Conservation (phyloP, 805 yeast species). For the Pichia ethanolica region DNA sequence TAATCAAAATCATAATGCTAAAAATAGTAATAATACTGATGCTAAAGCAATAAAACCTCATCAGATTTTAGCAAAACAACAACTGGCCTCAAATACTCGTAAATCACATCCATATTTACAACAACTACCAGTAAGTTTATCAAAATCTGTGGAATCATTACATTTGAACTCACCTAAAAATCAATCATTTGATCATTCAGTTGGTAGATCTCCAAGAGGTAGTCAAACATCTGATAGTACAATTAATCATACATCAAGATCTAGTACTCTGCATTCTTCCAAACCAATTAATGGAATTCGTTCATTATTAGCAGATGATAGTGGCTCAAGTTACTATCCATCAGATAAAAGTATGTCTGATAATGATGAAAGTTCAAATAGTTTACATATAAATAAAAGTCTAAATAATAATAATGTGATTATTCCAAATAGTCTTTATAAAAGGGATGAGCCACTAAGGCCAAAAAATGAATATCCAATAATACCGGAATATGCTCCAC, state of each 20-base stretch:
- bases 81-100: background rate
- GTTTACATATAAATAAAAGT: too few relatives aligned
- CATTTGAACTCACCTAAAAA: constrained; percentile 3
- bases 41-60: background rate
- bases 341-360: background rate
- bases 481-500: too few relatives aligned
- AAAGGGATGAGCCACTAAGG: too few relatives aligned
- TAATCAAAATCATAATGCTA: background rate
- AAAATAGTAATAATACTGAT: too few relatives aligned
- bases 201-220: background rate
- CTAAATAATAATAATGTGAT: too few relatives aligned
- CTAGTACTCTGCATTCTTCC: background rate
- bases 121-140: constrained; percentile 9
- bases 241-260: background rate
- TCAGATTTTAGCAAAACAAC: constrained; percentile 3
- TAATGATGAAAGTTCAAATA: background rate
- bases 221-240: background rate
- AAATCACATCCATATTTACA: constrained; percentile 10
- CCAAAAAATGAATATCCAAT: too few relatives aligned
- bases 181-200: background rate
- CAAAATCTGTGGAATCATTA: constrained; percentile 8
- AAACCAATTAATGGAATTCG: background rate
- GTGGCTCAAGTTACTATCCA: background rate
- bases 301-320: background rate
- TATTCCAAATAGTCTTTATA: too few relatives aligned